Evolutionary conservation across 176 grass and related monocot genomes (phyloP), one percentile per base, ranked within the genome.

Genomic region (Zoysia japonica): DNA sequence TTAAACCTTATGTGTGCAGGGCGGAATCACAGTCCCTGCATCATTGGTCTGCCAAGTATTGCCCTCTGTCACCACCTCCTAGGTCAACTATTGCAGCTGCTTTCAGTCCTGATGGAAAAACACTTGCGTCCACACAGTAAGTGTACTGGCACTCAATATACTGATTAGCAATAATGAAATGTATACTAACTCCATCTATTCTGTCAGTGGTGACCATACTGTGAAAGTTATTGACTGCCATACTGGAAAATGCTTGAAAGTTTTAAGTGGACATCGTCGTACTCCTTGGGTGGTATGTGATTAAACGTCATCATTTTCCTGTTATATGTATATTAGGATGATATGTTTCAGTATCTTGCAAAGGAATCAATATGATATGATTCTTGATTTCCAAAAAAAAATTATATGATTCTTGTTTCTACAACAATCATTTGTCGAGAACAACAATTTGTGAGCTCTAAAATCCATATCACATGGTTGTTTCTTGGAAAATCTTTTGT

Each of bases 261-360:
- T 91, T 86, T 80, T 99, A 79, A 89, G 84, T 54, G 96, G 96
- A 49, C 96, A 99, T 87, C 88, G 92, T 57, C 92, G 96, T 67
- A 99, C 96, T 59, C 96, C 96, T 78, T 99, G 96, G 96, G 96
- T 99, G 92, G 96, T 99, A 99, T 59, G 92, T 85, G 87, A 62
- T 74, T 37, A 61, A 74, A 48, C 15, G 3, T 35, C 28, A 52
- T 78, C 37, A 17, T 52, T 69, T 75, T 67, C 10, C 12, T 65
- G 50, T 19, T 78, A 5, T 49, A 10, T 85, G 69, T 62, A 61
- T 53, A 61, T 48, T 49, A 62, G 59, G 60, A 53, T 42, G 71
- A 52, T 67, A 7, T 55, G 17, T 51, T 53, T 70, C 48, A 67
- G 67, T 71, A 56, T 80, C 51, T 76, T 87, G 59, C 47, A 76